Conservation (phyloP, 768 basidiomycete species). For the Cubamyces lactineus region DNA sequence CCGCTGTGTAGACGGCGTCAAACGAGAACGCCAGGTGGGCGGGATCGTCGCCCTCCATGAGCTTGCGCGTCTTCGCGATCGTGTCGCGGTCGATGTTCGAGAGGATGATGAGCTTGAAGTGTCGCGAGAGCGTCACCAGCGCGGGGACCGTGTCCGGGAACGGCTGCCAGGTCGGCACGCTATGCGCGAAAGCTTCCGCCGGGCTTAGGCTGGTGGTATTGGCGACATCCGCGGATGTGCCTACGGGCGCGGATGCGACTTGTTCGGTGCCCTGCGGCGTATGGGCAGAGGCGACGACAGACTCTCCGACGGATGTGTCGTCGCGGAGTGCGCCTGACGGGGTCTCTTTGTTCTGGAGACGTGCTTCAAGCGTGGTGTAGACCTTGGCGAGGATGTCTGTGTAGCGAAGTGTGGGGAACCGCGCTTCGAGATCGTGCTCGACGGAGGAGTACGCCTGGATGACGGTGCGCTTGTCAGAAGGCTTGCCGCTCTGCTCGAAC, state of each 20-base stretch:
- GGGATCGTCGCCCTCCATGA: slow-evolving; percentile 41
- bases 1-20: slow-evolving; percentile 67
- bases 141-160: slow-evolving; percentile 71
- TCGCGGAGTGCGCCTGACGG: slow-evolving; percentile 17
- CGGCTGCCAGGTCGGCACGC: slow-evolving; percentile 62
- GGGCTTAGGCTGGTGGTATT: slow-evolving; percentile 2
- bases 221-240: slow-evolving; percentile 17
- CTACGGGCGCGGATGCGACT: slow-evolving; percentile 16
- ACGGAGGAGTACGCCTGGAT: slow-evolving; percentile 53
- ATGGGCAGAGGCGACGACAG: slow-evolving; percentile 19
- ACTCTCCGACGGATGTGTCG: slow-evolving; percentile 40
- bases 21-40: slow-evolving; percentile 54
- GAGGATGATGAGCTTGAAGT: slow-evolving; percentile 71
- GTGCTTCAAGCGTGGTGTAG: slow-evolving; percentile 39
- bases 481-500: slow-evolving; percentile 35
- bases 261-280: background rate
- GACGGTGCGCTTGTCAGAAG: slow-evolving; percentile 56
- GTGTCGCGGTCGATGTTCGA: slow-evolving; percentile 75
- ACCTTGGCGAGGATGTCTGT: slow-evolving; percentile 54
- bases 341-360: slow-evolving; percentile 32
- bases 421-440: slow-evolving; percentile 60
- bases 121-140: slow-evolving; percentile 58
- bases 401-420: slow-evolving; percentile 63
- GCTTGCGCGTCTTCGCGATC: slow-evolving; percentile 60
- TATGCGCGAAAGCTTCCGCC: slow-evolving; percentile 58